Evolutionary conservation across 208 protist species (phyloP).

Genomic region (Crithidia brevicula): DNA sequence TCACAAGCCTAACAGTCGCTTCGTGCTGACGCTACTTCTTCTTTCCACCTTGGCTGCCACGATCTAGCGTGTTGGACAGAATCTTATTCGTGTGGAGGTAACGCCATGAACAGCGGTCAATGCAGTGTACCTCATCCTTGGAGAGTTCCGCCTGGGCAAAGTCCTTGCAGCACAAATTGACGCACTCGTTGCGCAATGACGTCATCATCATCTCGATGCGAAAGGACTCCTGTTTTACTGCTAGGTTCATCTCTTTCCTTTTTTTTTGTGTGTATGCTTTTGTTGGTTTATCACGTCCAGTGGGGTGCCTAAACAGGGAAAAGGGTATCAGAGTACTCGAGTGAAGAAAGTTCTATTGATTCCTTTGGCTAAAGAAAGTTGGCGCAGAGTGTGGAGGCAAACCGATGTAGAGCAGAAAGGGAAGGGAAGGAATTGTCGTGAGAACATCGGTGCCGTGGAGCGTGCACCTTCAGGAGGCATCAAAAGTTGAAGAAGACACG

Average conservation of each 20-base stretch:
- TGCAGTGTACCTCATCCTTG: conserved; percentile 81
- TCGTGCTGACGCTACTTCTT: conserved; percentile 9
- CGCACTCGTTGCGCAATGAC: conserved; percentile 75
- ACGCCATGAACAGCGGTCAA: conserved; percentile 81
- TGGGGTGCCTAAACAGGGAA: too few species aligned
- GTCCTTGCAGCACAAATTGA: conserved; percentile 86
- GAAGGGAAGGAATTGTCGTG: too few species aligned
- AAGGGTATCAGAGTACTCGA: too few species aligned
- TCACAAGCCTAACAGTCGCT: too few species aligned
- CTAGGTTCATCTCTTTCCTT: conserved; percentile 65
- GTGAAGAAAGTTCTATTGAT: too few species aligned
- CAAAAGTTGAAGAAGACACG: too few species aligned
- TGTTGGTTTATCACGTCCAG: too few species aligned
- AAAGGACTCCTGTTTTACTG: conserved; percentile 86
- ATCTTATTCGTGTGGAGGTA: conserved; percentile 81
- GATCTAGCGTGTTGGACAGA: conserved; percentile 61
- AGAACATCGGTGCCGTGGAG: too few species aligned
- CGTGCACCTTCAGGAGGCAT: too few species aligned
- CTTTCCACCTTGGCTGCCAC: conserved; percentile 36
- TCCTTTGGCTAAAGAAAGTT: too few species aligned
- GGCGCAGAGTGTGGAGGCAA: too few species aligned
- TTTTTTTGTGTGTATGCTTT: background rate
- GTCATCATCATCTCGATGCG: conserved; percentile 88
- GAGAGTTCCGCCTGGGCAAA: conserved; percentile 61
- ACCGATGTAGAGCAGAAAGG: too few species aligned